These are phyloP conservation scores for Sporothrix dimorphospora DNA, from an alignment of 2,329 filamentous ascomycete species.

Conservation along the genomic window DNA sequence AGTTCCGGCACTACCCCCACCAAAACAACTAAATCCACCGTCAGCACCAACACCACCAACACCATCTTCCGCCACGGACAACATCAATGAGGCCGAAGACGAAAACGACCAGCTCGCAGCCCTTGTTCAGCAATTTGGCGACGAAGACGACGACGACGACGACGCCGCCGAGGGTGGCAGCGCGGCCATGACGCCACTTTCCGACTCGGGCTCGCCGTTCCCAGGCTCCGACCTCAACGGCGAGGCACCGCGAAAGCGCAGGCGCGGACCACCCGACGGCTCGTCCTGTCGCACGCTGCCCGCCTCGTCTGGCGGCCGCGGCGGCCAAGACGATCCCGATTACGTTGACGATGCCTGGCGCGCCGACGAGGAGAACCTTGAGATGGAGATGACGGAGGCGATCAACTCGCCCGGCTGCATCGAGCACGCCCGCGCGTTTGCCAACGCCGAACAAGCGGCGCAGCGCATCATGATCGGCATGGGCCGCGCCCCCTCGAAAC, in stretches of 20 bases:
- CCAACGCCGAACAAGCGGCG: conserved; percentile 60
- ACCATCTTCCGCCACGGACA: background rate
- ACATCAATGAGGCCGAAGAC: conserved; percentile 29
- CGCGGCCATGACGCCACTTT: background rate
- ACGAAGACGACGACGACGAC: conserved; percentile 41
- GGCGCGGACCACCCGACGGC: conserved; percentile 29
- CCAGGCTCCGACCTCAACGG: background rate
- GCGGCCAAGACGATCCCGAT: conserved; percentile 45
- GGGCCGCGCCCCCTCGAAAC: conserved; percentile 15
- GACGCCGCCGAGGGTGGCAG: conserved; percentile 34
- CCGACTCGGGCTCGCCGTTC: conserved; percentile 25
- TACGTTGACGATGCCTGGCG: conserved; percentile 67
- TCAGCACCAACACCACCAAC: background rate
- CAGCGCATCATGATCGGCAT: conserved; percentile 33
- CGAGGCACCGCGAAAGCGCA: conserved; percentile 21
- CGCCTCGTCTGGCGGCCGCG: background rate
- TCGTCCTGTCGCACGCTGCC: conserved; percentile 35
- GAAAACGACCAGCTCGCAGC: conserved; percentile 43
- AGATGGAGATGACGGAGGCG: conserved; percentile 71
- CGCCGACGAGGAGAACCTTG: conserved; percentile 65
- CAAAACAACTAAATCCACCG: conserved; percentile 30
- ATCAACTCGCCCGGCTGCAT: conserved; percentile 63
- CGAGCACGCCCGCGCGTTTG: conserved; percentile 60
- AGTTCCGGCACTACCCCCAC: conserved; percentile 56
- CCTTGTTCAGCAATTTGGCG: conserved; percentile 52